A percentile compares a stretch with the other conserved stretches of the same genome.
These are phyloP conservation scores for Cutaneotrichosporon dermatis DNA, from an alignment of 1,284 basidiomycete species.

Conservation along the genomic window DNA sequence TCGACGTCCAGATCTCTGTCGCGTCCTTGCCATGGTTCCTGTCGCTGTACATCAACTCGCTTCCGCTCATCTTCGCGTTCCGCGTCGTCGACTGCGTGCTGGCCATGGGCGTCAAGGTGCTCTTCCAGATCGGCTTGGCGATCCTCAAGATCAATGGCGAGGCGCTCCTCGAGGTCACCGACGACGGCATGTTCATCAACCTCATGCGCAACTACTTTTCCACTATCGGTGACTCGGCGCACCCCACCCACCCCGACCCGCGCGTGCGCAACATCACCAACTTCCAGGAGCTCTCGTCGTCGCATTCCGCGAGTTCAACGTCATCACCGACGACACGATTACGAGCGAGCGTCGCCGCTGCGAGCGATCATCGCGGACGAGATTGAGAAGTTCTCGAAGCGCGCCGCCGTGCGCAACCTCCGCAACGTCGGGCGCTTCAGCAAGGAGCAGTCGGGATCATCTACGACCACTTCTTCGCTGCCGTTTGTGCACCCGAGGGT, in stretches of 20 bases:
- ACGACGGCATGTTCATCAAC: conserved; percentile 95
- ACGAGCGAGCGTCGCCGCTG: conserved; percentile 77
- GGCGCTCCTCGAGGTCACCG: conserved; percentile 86
- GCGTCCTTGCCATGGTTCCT: conserved; percentile 98
- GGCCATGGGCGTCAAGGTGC: conserved; percentile 96
- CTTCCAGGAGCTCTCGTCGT: conserved; percentile 97
- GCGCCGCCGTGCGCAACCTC: conserved; percentile 88
- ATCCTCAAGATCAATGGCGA: conserved; percentile 99
- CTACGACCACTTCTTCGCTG: conserved; percentile 85
- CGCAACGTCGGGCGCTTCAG: conserved; percentile 73
- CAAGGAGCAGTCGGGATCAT: conserved; percentile 84
- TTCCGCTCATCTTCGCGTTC: conserved; percentile 99
- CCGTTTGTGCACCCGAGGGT: conserved; percentile 60
- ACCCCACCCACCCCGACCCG: conserved; percentile 82
- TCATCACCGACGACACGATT: conserved; percentile 95
- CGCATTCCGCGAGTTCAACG: conserved; percentile 94
- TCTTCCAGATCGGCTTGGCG: conserved; percentile 78
- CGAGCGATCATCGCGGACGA: conserved; percentile 86
- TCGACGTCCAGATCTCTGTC: conserved; percentile 95
- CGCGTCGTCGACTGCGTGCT: conserved; percentile 98
- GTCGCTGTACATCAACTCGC: conserved; percentile 93
- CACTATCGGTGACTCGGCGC: conserved; percentile 88
- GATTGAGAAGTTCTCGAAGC: conserved; percentile 93
- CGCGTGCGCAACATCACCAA: conserved; percentile 90
- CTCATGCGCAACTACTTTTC: conserved; percentile 93